Percentiles rank a stretch among this genome's conserved stretches.
Evolutionary conservation across 2,329 filamentous ascomycete species (phyloP).

Genomic region (Hypoxylon sp.): DNA sequence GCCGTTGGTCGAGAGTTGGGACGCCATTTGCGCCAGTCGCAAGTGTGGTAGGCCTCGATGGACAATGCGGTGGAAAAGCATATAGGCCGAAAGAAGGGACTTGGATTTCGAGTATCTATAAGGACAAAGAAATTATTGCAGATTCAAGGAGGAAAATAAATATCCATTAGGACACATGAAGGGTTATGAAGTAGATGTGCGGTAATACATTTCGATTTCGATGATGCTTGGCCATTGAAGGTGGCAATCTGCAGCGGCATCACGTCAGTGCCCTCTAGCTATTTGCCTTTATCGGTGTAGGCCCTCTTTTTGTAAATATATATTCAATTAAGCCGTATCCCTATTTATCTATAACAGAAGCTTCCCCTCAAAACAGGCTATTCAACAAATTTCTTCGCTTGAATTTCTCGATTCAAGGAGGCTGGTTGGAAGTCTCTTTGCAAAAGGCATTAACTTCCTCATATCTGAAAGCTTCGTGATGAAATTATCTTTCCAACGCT

Average conservation of each 20-base stretch:
- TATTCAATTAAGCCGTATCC: constrained; percentile 2
- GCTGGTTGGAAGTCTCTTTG: not conserved
- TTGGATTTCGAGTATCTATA: constrained; percentile 8
- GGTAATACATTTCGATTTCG: constrained; percentile 22
- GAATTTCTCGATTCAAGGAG: not conserved
- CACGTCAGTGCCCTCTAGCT: constrained; percentile 27
- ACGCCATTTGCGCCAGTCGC: constrained; percentile 54
- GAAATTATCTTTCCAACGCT: no score
- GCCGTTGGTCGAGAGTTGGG: constrained; percentile 53
- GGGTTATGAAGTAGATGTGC: constrained; percentile 21
- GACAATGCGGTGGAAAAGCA: constrained; percentile 56
- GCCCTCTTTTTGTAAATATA: not conserved
- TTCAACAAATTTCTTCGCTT: not conserved
- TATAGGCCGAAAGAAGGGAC: constrained; percentile 35
- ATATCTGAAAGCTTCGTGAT: no score
- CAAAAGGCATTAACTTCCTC: no score
- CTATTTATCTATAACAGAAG: not conserved
- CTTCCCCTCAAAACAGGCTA: not conserved
- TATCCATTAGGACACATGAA: constrained; percentile 1
- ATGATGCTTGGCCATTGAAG: constrained; percentile 17
- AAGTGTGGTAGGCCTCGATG: constrained; percentile 53
- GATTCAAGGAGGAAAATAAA: not conserved
- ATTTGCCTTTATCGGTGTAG: not conserved
- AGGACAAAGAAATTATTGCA: no score
- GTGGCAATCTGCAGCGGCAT: constrained; percentile 35